Evolutionary conservation across 805 yeast genomes (phyloP).

Genomic region (Maudiozyma turicensis): DNA sequence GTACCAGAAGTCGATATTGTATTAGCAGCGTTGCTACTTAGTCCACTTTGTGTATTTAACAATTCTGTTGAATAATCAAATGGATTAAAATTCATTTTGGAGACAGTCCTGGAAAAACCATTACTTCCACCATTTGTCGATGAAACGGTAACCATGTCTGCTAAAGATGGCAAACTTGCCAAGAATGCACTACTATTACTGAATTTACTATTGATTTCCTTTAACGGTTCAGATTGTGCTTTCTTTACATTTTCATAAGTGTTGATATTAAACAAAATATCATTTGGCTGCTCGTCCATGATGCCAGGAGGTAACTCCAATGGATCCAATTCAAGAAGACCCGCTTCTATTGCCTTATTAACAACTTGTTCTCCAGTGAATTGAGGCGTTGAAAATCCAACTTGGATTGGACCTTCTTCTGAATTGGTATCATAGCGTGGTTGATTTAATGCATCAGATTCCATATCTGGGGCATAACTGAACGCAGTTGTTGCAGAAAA

Average conservation of each 20-base stretch:
- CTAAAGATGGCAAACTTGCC: conserved; percentile 29
- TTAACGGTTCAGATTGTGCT: background rate
- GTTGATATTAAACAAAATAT: background rate
- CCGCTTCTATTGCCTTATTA: conserved; percentile 18
- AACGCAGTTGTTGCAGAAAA: conserved; percentile 32
- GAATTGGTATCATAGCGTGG: background rate
- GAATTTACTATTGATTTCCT: background rate
- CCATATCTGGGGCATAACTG: conserved; percentile 20
- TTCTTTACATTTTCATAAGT: background rate
- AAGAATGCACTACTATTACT: conserved; percentile 6
- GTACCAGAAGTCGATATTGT: background rate
- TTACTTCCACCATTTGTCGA: conserved; percentile 33
- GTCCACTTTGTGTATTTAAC: background rate
- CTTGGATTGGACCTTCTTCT: conserved; percentile 44
- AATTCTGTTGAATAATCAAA: conserved; percentile 20
- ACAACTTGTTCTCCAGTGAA: conserved; percentile 39
- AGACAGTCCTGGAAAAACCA: conserved; percentile 24
- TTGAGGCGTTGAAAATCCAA: conserved; percentile 77
- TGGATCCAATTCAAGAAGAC: conserved; percentile 17
- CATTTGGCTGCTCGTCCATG: background rate
- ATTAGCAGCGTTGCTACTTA: background rate
- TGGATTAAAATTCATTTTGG: conserved; percentile 26
- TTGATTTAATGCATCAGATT: background rate
- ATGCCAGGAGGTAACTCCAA: conserved; percentile 15
- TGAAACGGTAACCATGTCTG: conserved; percentile 34